Conservation (phyloP, 805 yeast genomes). For the Geotrichum ghanense region DNA sequence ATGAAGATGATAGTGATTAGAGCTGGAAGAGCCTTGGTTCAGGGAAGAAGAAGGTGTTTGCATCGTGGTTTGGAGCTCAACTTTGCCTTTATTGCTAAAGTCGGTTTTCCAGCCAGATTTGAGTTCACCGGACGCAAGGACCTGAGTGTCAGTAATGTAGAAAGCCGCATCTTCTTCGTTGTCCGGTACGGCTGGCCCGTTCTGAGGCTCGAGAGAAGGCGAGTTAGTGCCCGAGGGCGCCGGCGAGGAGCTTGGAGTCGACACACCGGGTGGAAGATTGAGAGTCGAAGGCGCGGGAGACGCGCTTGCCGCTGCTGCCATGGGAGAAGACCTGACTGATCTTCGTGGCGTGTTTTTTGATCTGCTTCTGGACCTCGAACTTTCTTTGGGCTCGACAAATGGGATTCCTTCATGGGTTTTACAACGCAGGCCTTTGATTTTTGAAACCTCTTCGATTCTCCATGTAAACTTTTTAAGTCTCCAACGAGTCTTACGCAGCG, state of each 20-base stretch:
- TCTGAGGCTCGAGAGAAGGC: too few species aligned
- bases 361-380: neutral
- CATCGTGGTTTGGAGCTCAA: slow-evolving; percentile 42
- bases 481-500: slow-evolving; percentile 48
- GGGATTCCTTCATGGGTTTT: slow-evolving; percentile 33
- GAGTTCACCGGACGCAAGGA: slow-evolving; percentile 68
- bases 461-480: slow-evolving; percentile 81
- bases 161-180: neutral
- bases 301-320: slow-evolving; percentile 5
- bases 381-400: slow-evolving; percentile 6
- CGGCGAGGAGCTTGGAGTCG: too few species aligned
- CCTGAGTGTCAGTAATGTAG: slow-evolving; percentile 51
- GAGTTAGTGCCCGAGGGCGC: too few species aligned
- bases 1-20: too few species aligned
- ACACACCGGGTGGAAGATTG: neutral
- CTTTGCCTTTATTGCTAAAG: slow-evolving; percentile 62
- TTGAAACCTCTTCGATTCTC: slow-evolving; percentile 79
- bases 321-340: slow-evolving; percentile 5
- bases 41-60: slow-evolving; percentile 14
- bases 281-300: slow-evolving; percentile 6
- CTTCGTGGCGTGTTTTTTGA: neutral
- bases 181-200: too few species aligned
- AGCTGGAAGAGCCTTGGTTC: too few species aligned
- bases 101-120: slow-evolving; percentile 95
- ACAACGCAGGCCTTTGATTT: slow-evolving; percentile 51